Evolutionary conservation across 192 early-diverging fungal species (phyloP), one percentile per base, ranked within the genome.

Genomic region (Dispira simplex): DNA sequence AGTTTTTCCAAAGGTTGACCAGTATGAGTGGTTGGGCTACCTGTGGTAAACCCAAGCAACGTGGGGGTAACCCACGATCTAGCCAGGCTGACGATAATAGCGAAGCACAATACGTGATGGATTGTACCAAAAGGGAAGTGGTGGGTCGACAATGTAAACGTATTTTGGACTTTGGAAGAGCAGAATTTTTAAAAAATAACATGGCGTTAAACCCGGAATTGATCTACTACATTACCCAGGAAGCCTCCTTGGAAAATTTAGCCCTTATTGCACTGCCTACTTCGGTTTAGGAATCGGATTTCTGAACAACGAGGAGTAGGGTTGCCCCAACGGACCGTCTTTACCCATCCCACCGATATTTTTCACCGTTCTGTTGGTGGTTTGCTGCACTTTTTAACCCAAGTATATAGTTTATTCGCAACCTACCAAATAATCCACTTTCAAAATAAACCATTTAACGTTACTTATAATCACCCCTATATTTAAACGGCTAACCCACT

Each of bases 1-100:
- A 74, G 12, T 79, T 81, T 46, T 91, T 92, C 72, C 74, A 76
- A 8, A 68, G 79, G 23, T 46, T 92, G 46, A 75, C 79, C 27
- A 73, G 80, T 45, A 83, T 92, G 79, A 84, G 78, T 25, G 89
- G 85, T 46, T 95, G 92, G 89, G 90, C 81, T 45, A 82, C 76
- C 18, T 84, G 85, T 67, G 77, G 75, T 44, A 65, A 71, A 54
- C 32, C 32, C 32, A 39, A 39, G 32, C 32, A 39, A 39, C 32
- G 32, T 6, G 32, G 32, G 6, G 6, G 32, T 39, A 39, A 39
- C 32, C 32, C 6, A 39, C 32, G 32, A 39, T 39, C 32, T 39
- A 39, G 6, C 32, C 32, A 39, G 32, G 32, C 49, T 63, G 11
- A 67, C 65, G 48, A 49, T 46, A 20, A 65, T 48, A 27, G 66